Percentiles rank a stretch among this genome's conserved stretches.
Conservation (phyloP, 352 stramenopile genomes). For the Pseudoperonospora humuli region DNA sequence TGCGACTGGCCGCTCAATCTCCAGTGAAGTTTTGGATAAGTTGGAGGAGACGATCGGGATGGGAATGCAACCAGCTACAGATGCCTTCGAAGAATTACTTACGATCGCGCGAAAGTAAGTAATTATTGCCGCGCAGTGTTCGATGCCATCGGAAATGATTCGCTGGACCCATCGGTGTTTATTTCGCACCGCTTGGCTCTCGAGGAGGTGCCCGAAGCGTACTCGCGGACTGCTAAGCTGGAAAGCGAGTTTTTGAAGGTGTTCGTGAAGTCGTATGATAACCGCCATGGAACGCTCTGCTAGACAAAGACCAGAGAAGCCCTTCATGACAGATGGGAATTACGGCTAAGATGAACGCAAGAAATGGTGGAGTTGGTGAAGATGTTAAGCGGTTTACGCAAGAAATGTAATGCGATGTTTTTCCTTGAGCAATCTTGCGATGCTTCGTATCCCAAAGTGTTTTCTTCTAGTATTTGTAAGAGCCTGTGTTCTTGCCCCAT, state of each 20-base stretch:
- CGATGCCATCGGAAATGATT: slow-evolving; percentile 39
- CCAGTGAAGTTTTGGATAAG: slow-evolving; percentile 31
- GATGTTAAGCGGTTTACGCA: no score
- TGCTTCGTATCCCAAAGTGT: no score
- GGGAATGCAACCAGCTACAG: slow-evolving; percentile 38
- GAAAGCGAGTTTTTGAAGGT: slow-evolving; percentile 57
- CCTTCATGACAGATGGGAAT: background rate
- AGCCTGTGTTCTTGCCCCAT: no score
- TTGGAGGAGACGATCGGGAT: slow-evolving; percentile 40
- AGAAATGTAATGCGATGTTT: no score
- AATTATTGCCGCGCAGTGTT: slow-evolving; percentile 54
- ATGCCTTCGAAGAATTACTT: slow-evolving; percentile 53
- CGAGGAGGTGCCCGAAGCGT: slow-evolving; percentile 46
- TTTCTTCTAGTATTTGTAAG: no score
- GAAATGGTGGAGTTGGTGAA: no score
- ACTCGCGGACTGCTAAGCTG: slow-evolving; percentile 46
- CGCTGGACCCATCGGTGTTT: slow-evolving; percentile 45
- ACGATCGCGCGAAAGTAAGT: slow-evolving; percentile 51
- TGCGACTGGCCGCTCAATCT: slow-evolving; percentile 28
- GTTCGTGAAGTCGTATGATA: slow-evolving; percentile 39
- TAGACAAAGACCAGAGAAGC: no score
- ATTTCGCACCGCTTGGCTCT: slow-evolving; percentile 50
- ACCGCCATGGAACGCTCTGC: no score
- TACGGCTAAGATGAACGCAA: no score
- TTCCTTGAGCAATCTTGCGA: no score